Conservation (phyloP, 305 asterid species). For the Caryopteris hybrid region DNA sequence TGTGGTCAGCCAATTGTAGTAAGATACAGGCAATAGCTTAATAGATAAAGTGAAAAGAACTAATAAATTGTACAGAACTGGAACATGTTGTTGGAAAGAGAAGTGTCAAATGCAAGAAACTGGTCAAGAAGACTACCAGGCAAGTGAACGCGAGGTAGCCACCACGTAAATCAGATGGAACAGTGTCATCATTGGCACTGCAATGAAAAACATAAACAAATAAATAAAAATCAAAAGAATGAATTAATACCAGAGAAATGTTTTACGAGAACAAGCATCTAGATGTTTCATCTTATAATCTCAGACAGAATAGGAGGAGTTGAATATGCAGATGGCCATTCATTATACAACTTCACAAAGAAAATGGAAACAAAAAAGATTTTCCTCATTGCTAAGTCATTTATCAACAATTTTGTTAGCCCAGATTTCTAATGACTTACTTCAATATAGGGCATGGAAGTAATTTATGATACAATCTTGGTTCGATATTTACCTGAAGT, state of each 20-base stretch:
- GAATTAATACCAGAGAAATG: background rate
- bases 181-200: conserved; percentile 76
- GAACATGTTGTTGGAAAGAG: conserved; percentile 7
- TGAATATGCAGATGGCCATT: background rate
- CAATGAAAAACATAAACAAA: conserved; percentile 14
- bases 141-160: conserved; percentile 87
- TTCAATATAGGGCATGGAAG: conserved; percentile 1
- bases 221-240: background rate
- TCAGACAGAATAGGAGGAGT: background rate
- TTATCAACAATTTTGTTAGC: background rate
- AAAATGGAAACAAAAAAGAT: background rate
- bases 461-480: conserved; percentile 8
- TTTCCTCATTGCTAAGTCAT: background rate
- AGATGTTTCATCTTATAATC: conserved; percentile 4
- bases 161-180: conserved; percentile 71
- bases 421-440: background rate
- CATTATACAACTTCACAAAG: background rate
- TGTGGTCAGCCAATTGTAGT: background rate
- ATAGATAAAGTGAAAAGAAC: background rate
- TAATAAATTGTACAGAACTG: background rate
- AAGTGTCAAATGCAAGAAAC: conserved; percentile 12
- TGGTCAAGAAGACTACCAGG: conserved; percentile 40
- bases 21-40: background rate
- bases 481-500: conserved; percentile 69
- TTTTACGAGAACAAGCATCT: background rate